A percentile compares a stretch with the other conserved stretches of the same genome.
Conservation (phyloP, 805 yeast genomes). For the Lachancea lanzarotensis region DNA sequence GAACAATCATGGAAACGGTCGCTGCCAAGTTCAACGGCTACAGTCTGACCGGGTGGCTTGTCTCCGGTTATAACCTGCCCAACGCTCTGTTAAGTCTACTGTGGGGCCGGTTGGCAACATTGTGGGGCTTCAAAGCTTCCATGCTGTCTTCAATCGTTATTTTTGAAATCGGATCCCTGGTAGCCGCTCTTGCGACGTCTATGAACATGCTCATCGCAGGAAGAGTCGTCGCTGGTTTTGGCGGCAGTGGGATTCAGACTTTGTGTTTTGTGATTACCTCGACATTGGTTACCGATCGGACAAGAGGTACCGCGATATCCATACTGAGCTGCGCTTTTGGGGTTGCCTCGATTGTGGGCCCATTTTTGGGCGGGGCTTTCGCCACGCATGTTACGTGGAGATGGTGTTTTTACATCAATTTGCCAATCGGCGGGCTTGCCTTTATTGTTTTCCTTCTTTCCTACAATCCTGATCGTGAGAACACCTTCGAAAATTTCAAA, state of each 20-base stretch:
- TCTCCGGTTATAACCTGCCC: slow-evolving; percentile 49
- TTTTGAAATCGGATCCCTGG: too few relatives aligned
- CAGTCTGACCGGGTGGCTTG: slow-evolving; percentile 51
- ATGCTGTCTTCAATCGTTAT: too few relatives aligned
- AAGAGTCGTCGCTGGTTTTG: slow-evolving; percentile 62
- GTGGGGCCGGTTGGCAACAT: slow-evolving; percentile 51
- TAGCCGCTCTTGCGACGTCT: too few relatives aligned
- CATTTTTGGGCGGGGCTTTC: slow-evolving; percentile 61
- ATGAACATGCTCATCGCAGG: too few relatives aligned
- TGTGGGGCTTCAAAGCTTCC: slow-evolving; percentile 50
- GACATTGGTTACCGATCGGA: slow-evolving; percentile 19
- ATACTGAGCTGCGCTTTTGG: slow-evolving; percentile 34
- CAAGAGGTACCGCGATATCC: slow-evolving; percentile 22
- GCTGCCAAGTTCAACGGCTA: slow-evolving; percentile 45
- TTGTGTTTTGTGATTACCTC: slow-evolving; percentile 50
- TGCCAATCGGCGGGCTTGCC: slow-evolving; percentile 53
- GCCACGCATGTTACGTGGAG: slow-evolving; percentile 59
- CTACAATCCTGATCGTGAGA: slow-evolving; percentile 14
- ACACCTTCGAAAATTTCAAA: not conserved
- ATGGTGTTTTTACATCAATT: slow-evolving; percentile 64
- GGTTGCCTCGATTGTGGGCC: slow-evolving; percentile 51
- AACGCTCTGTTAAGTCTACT: slow-evolving; percentile 46
- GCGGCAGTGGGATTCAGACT: slow-evolving; percentile 62
- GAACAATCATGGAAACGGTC: slow-evolving; percentile 45
- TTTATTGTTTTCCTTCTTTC: slow-evolving; percentile 14